Conservation (phyloP, 345 rosid genomes). For the Moricandia moricandioides region DNA sequence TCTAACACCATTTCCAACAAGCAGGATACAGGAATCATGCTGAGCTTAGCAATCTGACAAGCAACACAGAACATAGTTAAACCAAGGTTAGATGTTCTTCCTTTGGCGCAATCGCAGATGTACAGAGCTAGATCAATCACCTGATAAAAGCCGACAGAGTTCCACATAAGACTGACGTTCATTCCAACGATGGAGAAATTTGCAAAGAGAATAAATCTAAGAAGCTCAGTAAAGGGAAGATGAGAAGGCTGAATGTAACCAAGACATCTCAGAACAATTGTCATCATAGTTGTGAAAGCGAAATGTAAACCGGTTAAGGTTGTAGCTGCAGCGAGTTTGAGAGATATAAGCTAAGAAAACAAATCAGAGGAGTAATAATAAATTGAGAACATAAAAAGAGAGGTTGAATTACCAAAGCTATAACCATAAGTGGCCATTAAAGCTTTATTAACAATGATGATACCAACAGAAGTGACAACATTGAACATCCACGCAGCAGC, state of each 20-base stretch:
- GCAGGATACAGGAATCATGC: constrained; percentile 97
- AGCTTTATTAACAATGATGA: constrained; percentile 93
- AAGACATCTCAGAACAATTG: constrained; percentile 68
- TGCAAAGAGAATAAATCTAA: constrained; percentile 77
- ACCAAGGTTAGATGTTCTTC: background rate
- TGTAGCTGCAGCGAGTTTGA: constrained; percentile 61
- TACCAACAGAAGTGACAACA: constrained; percentile 96
- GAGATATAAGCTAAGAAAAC: background rate
- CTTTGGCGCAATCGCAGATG: background rate
- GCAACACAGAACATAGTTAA: constrained; percentile 14
- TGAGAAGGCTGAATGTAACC: constrained; percentile 94
- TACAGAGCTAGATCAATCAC: constrained; percentile 7
- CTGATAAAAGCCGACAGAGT: constrained; percentile 99
- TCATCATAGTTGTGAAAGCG: constrained; percentile 81
- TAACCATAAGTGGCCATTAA: constrained; percentile 97
- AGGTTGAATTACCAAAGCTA: constrained; percentile 69
- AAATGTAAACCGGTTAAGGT: constrained; percentile 95
- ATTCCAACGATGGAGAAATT: constrained; percentile 98
- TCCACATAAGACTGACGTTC: constrained; percentile 99
- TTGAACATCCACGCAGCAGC: constrained; percentile 99
- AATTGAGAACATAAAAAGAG: background rate
- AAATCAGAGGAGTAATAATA: background rate
- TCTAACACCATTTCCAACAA: constrained; percentile 88
- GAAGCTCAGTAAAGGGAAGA: constrained; percentile 75
- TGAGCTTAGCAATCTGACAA: constrained; percentile 86